Base-by-base conservation (phyloP, 2,329 filamentous ascomycete genomes). In the Rutstroemia sp. region DNA sequence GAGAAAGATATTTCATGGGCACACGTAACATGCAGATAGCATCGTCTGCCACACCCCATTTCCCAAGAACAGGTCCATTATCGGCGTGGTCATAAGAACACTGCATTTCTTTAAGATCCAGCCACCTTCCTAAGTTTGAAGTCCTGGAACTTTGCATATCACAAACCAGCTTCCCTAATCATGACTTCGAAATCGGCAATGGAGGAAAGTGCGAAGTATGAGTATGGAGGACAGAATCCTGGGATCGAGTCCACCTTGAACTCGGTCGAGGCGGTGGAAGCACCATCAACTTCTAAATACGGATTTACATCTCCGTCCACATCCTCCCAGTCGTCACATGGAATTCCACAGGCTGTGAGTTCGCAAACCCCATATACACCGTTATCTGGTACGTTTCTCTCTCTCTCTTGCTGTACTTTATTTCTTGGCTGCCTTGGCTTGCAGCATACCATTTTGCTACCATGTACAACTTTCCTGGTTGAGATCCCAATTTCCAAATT, bases 381-480 rank as follows among this genome's bases (percentile, higher is more conserved):
- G 23, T 25, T 44, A 30, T 39, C 46, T 38, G 47, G 53, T 55
- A 55, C 18, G 53, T 55, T 49, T 12, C 23, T 23, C 23, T 23
- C 21, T 18, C 25, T 27, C 23, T 30, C 27, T 18, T 12, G 47
- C 21, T 51, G 38, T 19, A 38, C 19, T 27, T 19, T 25, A 38
- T 38, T 55, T 10, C 25, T 51, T 55, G 47, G 53, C 42, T 19
- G 45, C 41, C 53, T 55, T 55, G 53, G 53, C 53, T 55, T 55
- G n/a, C 19, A 48, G 19, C 45, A n/a, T 55, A 49, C 41, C 12
- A 49, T 52, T 49, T 46, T 30, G 30, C 16, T 25, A 25, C 18
- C 34, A 52, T 19, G 49, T 16, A 14, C 16, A 55, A 51, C 42
- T 45, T 47, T 18, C 39, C 47, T 21, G 45, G 37, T 47, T 52